Evolutionary conservation across 2,329 filamentous ascomycete species (phyloP).

Genomic region (Fusarium siculi): DNA sequence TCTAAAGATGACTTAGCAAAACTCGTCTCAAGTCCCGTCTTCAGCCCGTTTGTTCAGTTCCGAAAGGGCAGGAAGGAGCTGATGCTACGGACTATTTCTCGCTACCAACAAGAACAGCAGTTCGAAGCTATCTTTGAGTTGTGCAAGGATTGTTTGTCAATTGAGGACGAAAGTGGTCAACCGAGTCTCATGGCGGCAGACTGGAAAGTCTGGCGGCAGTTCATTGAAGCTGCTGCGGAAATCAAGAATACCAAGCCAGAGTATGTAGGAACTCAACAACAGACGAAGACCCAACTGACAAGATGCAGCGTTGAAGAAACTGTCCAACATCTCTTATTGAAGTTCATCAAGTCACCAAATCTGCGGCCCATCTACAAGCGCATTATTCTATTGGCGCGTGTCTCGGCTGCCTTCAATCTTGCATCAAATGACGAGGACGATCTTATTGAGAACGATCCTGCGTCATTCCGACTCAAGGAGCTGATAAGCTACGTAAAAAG

Average conservation of each 20-base stretch:
- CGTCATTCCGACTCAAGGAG: conserved; percentile 48
- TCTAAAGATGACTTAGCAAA: conserved; percentile 54
- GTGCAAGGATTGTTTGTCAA: conserved; percentile 56
- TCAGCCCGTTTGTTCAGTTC: conserved; percentile 58
- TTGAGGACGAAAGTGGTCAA: conserved; percentile 50
- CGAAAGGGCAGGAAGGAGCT: conserved; percentile 59
- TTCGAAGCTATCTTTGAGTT: conserved; percentile 58
- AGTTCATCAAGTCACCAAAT: conserved; percentile 43
- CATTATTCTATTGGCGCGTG: conserved; percentile 53
- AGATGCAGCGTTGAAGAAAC: conserved; percentile 39
- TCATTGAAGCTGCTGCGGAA: conserved; percentile 52
- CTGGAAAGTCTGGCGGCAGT: conserved; percentile 53
- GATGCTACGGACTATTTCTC: conserved; percentile 54
- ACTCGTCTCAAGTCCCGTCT: conserved; percentile 51
- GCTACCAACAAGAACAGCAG: conserved; percentile 51
- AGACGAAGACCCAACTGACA: conserved; percentile 9
- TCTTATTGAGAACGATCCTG: conserved; percentile 39
- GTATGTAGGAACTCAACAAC: conserved; percentile 42
- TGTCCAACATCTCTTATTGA: conserved; percentile 47
- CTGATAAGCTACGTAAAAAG: conserved; percentile 52
- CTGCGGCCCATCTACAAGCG: conserved; percentile 54
- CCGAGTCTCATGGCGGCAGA: conserved; percentile 59
- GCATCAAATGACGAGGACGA: conserved; percentile 45
- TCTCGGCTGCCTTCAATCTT: conserved; percentile 52
- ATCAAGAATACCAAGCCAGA: conserved; percentile 46